Evolutionary conservation across 768 basidiomycete species (phyloP), one percentile per base, ranked within the genome.

Genomic region (Trametes punicea): DNA sequence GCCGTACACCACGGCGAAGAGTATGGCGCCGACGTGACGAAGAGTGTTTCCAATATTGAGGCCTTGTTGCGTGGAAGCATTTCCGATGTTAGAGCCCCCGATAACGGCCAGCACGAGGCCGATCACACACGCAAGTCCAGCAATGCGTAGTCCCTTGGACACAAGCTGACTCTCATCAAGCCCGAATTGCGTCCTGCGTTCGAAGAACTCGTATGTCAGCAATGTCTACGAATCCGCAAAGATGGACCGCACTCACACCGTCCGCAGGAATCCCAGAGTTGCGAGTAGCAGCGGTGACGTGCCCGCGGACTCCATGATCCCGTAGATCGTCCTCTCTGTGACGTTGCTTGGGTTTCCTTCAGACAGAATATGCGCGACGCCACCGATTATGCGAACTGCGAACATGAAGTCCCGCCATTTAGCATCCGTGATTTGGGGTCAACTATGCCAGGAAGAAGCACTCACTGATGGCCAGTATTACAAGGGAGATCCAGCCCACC

Each of bases 401-500:
- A 33, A 49, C 38, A 29, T 6, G 27, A 38, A 38, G 5, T 4
- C 18, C 6, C 6, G 16, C 27, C 20, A 6, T 10, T 48, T 31
- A 38, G 11, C 23, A 3, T 25, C 13, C 41, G 7, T 18, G 4
- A 21, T 15, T 4, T 15, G n/a, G n/a, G n/a, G 7, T 13, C 31
- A 18, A 8, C 1, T 4, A 25, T 27, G 6, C 31, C 9, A 41
- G 2, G 23, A n/a, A 13, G 10, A n/a, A n/a, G 38, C 29, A 73
- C 82, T 65, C 58, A 85, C 85, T 69, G 40, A 79, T 58, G 10
- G 84, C 77, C 58, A 88, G 85, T 11, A 85, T 69, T 41, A 80
- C 73, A n/a, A 88, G 74, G 59, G 81, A 80, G n/a, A 87, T 67
- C 84, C 84, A 89, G 56, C 84, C 87, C 27, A 77, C 81, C 67